Evolutionary conservation across 164 flowering plant genomes (phyloP).

Genomic region (Pachysandra terminalis): DNA sequence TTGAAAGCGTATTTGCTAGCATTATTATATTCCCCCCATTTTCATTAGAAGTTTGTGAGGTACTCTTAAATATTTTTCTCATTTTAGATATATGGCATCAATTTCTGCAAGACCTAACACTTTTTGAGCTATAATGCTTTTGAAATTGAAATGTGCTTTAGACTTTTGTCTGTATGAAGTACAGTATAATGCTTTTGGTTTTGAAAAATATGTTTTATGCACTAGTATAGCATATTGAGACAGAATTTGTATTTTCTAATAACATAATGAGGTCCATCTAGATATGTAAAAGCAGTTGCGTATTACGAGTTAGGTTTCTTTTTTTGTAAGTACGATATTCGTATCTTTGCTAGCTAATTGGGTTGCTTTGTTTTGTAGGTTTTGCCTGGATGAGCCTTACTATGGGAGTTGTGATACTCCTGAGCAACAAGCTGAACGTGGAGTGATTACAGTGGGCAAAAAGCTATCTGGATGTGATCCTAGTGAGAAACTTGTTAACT

Average conservation of each 20-base stretch:
- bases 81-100: too few species aligned
- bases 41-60: too few species aligned
- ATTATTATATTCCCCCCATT: too few species aligned
- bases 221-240: too few species aligned
- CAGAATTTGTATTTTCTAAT: too few species aligned
- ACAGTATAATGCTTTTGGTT: too few species aligned
- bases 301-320: too few species aligned
- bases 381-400: conserved; percentile 53
- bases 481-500: not conserved
- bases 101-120: not conserved
- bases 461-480: conserved; percentile 28
- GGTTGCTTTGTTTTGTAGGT: conserved; percentile 28
- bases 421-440: conserved; percentile 34
- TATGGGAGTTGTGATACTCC: conserved; percentile 38
- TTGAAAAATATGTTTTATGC: too few species aligned
- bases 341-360: not conserved
- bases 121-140: not conserved
- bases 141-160: not conserved
- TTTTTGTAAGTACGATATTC: too few species aligned
- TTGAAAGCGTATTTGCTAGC: too few species aligned
- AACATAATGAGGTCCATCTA: not conserved
- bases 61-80: too few species aligned
- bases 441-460: conserved; percentile 39
- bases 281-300: not conserved
- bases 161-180: not conserved